Percentiles rank a stretch among this genome's conserved stretches.
These are phyloP conservation scores for Davidsoniella eucalypti DNA, from an alignment of 2,329 filamentous ascomycete species.

Conservation along the genomic window DNA sequence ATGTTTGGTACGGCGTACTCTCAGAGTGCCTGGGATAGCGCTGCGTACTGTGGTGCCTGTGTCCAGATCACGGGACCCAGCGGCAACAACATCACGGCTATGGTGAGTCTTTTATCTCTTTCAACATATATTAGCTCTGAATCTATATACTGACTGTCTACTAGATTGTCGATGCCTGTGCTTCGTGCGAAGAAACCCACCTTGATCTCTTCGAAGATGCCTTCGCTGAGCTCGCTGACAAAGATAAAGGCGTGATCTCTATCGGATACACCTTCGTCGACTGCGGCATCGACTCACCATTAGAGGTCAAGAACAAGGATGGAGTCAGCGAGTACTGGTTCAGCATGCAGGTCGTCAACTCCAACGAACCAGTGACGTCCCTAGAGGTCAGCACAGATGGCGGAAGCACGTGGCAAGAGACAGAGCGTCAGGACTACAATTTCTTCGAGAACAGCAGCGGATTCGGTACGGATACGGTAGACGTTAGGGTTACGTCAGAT, in stretches of 20 bases:
- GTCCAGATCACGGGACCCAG: constrained; percentile 39
- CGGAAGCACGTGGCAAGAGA: constrained; percentile 40
- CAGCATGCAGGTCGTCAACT: constrained; percentile 43
- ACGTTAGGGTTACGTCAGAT: constrained; percentile 37
- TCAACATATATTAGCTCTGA: not conserved
- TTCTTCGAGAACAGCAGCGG: constrained; percentile 44
- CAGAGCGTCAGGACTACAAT: constrained; percentile 38
- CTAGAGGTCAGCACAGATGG: constrained; percentile 46
- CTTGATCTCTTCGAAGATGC: constrained; percentile 30
- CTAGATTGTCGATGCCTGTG: constrained; percentile 30
- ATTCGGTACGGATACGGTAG: constrained; percentile 36
- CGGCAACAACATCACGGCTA: constrained; percentile 43
- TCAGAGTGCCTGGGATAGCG: constrained; percentile 36
- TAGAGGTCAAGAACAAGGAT: constrained; percentile 28
- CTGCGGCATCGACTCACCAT: constrained; percentile 26
- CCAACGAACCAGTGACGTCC: constrained; percentile 36
- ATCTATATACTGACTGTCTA: constrained; percentile 1
- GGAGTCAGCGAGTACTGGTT: constrained; percentile 28
- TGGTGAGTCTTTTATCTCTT: constrained; percentile 28
- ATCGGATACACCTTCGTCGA: constrained; percentile 23
- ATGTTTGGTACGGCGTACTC: constrained; percentile 47
- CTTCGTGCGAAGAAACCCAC: constrained; percentile 24
- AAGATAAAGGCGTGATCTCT: constrained; percentile 21
- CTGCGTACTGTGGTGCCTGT: constrained; percentile 44
- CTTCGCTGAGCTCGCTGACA: constrained; percentile 23